Percentiles rank a stretch among this genome's conserved stretches.
Conservation (phyloP, 179 eudicot species). For the Camellia oleifera region DNA sequence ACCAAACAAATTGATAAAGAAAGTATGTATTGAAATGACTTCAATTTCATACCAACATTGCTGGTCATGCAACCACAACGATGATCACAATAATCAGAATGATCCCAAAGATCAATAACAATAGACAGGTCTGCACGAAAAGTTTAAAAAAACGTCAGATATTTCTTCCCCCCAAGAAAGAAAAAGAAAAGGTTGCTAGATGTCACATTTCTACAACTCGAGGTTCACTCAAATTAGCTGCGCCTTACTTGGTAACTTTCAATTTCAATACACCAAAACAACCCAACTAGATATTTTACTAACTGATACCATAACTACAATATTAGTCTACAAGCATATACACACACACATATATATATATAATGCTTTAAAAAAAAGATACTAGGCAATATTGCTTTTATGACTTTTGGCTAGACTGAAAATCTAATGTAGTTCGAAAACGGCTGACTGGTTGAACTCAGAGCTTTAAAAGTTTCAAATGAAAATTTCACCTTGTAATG, state of each 20-base stretch:
- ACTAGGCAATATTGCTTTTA: no score
- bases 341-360: neutral
- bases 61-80: slow-evolving; percentile 37
- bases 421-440: no score
- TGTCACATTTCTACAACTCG: neutral
- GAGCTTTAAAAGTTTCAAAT: neutral
- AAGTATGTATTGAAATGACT: neutral
- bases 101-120: slow-evolving; percentile 53
- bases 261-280: neutral
- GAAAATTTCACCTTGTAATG: neutral
- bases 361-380: no score
- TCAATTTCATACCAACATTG: neutral
- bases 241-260: neutral
- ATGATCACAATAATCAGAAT: slow-evolving; percentile 47
- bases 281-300: neutral
- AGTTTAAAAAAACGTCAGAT: neutral
- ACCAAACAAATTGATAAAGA: neutral
- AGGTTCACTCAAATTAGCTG: neutral
- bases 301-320: neutral
- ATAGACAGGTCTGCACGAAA: slow-evolving; percentile 48
- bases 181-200: neutral
- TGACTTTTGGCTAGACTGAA: no score
- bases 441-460: no score
- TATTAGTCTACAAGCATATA: no score
- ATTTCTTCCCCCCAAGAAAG: neutral